These are phyloP conservation scores for Phytophthora citricola DNA, from an alignment of 352 stramenopile genomes.

Conservation along the genomic window DNA sequence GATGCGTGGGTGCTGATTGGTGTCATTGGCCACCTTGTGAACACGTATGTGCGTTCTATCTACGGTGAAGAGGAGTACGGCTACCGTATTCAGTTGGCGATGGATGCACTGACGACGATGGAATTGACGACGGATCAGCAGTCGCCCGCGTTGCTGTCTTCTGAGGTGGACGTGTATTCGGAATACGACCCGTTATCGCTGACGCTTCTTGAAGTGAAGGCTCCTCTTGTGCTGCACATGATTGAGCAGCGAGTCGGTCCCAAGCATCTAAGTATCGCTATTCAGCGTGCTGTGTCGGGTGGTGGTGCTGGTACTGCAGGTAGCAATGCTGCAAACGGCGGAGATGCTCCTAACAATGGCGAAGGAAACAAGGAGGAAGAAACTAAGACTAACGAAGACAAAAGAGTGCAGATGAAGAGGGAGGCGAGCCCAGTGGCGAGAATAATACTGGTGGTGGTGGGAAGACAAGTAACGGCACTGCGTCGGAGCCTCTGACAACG, in stretches of 20 bases:
- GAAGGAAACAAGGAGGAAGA: slow-evolving; percentile 54
- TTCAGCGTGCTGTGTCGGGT: slow-evolving; percentile 80
- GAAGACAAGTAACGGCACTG: slow-evolving; percentile 22
- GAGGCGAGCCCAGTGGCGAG: slow-evolving; percentile 28
- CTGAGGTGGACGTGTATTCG: slow-evolving; percentile 85
- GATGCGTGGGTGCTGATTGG: slow-evolving; percentile 87
- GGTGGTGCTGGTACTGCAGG: slow-evolving; percentile 25
- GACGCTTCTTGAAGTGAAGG: slow-evolving; percentile 84
- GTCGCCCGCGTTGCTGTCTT: slow-evolving; percentile 69
- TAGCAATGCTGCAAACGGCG: slow-evolving; percentile 31
- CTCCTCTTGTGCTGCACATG: slow-evolving; percentile 86
- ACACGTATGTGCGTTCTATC: slow-evolving; percentile 81
- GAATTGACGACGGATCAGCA: slow-evolving; percentile 74
- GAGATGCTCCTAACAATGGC: slow-evolving; percentile 36
- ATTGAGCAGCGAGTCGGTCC: slow-evolving; percentile 83
- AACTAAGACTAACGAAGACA: slow-evolving; percentile 27
- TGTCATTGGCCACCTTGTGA: slow-evolving; percentile 82
- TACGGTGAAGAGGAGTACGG: slow-evolving; percentile 88
- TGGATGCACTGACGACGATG: slow-evolving; percentile 88
- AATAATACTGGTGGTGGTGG: slow-evolving; percentile 20
- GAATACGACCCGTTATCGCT: slow-evolving; percentile 80
- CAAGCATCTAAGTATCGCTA: slow-evolving; percentile 77
- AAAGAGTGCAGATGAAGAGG: slow-evolving; percentile 46
- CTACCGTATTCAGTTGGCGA: slow-evolving; percentile 85
- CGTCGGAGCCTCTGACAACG: slow-evolving; percentile 71